Conservation (phyloP, 2,329 filamentous ascomycete genomes). For the Penicillium italicum region DNA sequence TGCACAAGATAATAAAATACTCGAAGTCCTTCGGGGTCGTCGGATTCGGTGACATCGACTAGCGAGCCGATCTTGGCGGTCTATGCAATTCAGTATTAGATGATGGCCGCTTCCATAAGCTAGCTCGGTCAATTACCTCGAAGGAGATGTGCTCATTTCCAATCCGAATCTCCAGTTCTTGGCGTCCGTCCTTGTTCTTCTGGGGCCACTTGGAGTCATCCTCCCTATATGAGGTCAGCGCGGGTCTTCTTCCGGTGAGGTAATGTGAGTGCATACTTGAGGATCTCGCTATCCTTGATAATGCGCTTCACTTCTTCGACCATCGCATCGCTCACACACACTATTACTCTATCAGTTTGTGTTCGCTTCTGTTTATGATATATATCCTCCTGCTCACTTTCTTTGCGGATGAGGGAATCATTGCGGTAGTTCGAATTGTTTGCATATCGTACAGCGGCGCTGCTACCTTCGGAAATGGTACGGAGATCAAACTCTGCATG, state of each 20-base stretch:
- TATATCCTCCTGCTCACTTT: conserved; percentile 64
- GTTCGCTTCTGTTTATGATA: background rate
- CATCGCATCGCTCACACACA: conserved; percentile 90
- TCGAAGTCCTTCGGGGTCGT: conserved; percentile 89
- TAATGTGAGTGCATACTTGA: conserved; percentile 64
- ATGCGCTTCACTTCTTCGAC: conserved; percentile 95
- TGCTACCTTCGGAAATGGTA: conserved; percentile 85
- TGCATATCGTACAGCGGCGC: conserved; percentile 90
- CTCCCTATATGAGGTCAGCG: conserved; percentile 60
- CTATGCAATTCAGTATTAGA: conserved; percentile 45
- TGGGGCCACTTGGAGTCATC: conserved; percentile 98
- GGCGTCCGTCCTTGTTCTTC: conserved; percentile 97
- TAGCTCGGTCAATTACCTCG: conserved; percentile 58
- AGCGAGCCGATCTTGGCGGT: conserved; percentile 97
- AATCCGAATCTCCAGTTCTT: conserved; percentile 90
- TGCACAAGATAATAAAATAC: conserved; percentile 99
- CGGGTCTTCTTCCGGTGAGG: conserved; percentile 12
- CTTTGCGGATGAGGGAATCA: conserved; percentile 97
- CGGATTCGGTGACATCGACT: conserved; percentile 92
- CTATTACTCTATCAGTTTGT: conserved; percentile 46
- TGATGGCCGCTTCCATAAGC: background rate
- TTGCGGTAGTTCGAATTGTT: conserved; percentile 99
- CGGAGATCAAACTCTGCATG: conserved; percentile 88
- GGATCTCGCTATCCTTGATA: conserved; percentile 93
- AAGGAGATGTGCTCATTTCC: conserved; percentile 97